phyloP scores from a whole-genome alignment of 2,329 filamentous ascomycete genomes.

The Gremmenia infestans region DNA sequence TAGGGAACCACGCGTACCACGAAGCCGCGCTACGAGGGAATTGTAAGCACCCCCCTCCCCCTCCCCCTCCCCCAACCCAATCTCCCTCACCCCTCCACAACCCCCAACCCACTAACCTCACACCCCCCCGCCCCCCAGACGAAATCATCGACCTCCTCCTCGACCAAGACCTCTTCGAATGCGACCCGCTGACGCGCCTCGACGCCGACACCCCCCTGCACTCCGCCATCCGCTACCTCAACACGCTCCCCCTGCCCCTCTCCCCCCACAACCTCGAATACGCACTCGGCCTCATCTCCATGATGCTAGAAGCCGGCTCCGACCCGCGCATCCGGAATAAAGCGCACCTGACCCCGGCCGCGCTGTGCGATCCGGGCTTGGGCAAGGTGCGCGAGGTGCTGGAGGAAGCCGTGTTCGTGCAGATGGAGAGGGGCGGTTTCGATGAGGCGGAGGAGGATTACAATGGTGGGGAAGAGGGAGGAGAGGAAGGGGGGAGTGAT shows the following conservation, averaged over 20 bases:
- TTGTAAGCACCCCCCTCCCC: constrained; percentile 60
- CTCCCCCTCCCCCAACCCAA: neutral
- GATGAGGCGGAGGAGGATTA: constrained; percentile 1
- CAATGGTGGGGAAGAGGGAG: constrained; percentile 30
- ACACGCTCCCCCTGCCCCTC: constrained; percentile 45
- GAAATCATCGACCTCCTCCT: constrained; percentile 78
- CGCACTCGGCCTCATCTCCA: constrained; percentile 64
- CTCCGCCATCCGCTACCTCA: constrained; percentile 72
- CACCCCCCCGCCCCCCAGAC: constrained; percentile 48
- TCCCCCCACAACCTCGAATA: constrained; percentile 53
- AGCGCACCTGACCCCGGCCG: constrained; percentile 63
- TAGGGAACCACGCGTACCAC: constrained; percentile 87
- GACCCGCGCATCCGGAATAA: constrained; percentile 63
- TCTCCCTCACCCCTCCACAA: constrained; percentile 2
- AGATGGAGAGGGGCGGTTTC: constrained; percentile 33
- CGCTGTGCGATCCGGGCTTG: constrained; percentile 71
- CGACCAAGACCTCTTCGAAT: constrained; percentile 79
- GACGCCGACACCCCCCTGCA: constrained; percentile 78
- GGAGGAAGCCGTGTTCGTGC: constrained; percentile 60
- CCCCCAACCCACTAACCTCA: constrained; percentile 1
- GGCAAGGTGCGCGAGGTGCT: constrained; percentile 55
- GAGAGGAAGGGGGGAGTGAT: constrained; percentile 51
- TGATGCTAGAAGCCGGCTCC: constrained; percentile 77
- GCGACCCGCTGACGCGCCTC: constrained; percentile 67
- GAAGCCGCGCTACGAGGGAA: constrained; percentile 81